Conservation (phyloP, 23 red algal genomes). For the Gracilaria gracilis region DNA sequence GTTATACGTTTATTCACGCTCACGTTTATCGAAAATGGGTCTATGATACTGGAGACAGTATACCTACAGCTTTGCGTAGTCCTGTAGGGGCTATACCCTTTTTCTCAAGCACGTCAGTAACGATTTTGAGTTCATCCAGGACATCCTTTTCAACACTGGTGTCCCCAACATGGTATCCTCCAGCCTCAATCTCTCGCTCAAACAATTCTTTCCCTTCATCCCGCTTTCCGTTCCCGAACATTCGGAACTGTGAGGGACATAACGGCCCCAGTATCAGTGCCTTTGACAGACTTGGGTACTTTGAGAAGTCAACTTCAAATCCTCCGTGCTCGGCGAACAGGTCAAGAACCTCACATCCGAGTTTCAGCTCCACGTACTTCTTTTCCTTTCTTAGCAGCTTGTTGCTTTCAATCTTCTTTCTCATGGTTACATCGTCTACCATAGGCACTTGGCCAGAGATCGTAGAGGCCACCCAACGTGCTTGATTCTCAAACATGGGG, state of each 20-base stretch:
- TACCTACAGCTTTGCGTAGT: no score
- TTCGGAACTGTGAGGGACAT: constrained; percentile 24
- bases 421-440: background rate
- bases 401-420: background rate
- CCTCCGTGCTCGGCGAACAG: background rate
- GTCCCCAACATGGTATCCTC: background rate
- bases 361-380: background rate
- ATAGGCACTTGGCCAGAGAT: background rate
- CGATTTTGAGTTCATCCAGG: background rate
- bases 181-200: background rate
- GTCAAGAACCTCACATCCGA: background rate
- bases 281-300: background rate
- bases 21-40: no score
- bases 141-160: background rate
- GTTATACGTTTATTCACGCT: no score
- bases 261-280: constrained; percentile 21
- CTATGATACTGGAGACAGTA: no score
- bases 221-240: constrained; percentile 11
- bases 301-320: background rate
- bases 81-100: no score
- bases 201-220: background rate
- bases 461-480: constrained; percentile 12
- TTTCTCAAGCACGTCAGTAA: background rate
- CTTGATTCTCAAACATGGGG: constrained; percentile 12
- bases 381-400: background rate